Percentiles rank a stretch among this genome's conserved stretches.
Evolutionary conservation across 805 yeast species (phyloP).

Genomic region (Starmerella etchellsii): DNA sequence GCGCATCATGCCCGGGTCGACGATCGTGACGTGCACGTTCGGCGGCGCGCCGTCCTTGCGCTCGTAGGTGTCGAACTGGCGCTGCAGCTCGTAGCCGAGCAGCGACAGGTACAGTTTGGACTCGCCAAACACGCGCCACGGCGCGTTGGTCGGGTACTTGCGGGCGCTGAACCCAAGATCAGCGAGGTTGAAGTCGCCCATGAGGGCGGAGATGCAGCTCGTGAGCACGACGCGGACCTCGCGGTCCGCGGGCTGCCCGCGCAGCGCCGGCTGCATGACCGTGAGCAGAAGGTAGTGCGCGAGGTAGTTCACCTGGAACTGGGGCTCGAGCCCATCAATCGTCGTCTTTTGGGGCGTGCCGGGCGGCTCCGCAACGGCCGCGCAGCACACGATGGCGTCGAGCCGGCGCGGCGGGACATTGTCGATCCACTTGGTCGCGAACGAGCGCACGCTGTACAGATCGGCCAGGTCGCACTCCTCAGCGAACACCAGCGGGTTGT

Average conservation of each 20-base stretch:
- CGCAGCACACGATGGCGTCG: conserved; percentile 82
- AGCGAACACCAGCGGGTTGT: conserved; percentile 70
- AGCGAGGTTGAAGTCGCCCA: conserved; percentile 50
- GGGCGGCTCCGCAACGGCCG: conserved; percentile 68
- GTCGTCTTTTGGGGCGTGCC: conserved; percentile 45
- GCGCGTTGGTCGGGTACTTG: conserved; percentile 46
- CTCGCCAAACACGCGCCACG: conserved; percentile 71
- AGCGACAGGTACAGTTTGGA: conserved; percentile 66
- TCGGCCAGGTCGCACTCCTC: conserved; percentile 76
- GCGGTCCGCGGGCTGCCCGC: conserved; percentile 86
- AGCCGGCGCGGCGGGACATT: conserved; percentile 79
- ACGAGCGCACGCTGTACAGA: conserved; percentile 63
- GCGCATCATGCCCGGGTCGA: conserved; percentile 88
- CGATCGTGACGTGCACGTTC: conserved; percentile 57
- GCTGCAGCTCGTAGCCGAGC: conserved; percentile 70
- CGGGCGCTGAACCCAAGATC: conserved; percentile 45
- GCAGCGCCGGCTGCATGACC: conserved; percentile 66
- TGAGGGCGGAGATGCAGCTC: conserved; percentile 62
- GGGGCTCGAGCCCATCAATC: conserved; percentile 81
- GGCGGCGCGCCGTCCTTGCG: conserved; percentile 56
- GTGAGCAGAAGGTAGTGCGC: conserved; percentile 73
- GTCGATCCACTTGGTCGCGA: conserved; percentile 91
- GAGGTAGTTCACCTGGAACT: conserved; percentile 69
- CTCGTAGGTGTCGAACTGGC: conserved; percentile 42
- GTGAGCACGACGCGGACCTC: conserved; percentile 77